A percentile compares a stretch with the other conserved stretches of the same genome.
phyloP scores from a whole-genome alignment of 306 rosid species.

The Mimosa bimucronata region DNA sequence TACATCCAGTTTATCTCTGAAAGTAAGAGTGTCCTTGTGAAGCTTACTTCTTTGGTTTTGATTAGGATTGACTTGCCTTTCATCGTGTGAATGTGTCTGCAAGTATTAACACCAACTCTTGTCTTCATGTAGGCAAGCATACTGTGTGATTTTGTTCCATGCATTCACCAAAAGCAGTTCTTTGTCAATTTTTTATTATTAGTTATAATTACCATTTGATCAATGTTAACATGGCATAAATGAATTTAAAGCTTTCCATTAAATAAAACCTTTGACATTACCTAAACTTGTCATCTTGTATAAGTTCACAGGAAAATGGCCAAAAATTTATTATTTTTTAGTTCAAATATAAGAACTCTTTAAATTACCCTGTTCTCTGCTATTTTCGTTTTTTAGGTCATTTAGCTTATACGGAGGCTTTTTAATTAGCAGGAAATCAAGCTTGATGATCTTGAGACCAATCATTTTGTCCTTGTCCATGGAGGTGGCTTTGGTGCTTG shows the following conservation, averaged over 20 bases:
- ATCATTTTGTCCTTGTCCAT: conserved; percentile 88
- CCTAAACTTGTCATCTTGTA: background rate
- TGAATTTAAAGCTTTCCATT: background rate
- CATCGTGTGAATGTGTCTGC: background rate
- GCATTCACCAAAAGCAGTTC: too few species aligned
- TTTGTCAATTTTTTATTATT: too few species aligned
- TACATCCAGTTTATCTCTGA: conserved; percentile 5
- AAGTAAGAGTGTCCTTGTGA: background rate
- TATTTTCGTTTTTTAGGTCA: conserved; percentile 22
- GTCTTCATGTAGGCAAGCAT: background rate
- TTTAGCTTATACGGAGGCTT: conserved; percentile 28
- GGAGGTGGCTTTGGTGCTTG: conserved; percentile 99
- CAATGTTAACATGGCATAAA: background rate
- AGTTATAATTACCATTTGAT: background rate
- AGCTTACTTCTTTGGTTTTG: background rate
- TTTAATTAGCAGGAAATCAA: conserved; percentile 64
- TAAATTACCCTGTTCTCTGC: background rate
- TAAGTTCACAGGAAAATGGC: background rate
- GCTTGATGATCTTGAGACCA: conserved; percentile 86
- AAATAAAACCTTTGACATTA: background rate
- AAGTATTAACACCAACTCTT: background rate
- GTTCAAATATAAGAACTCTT: conserved; percentile 24
- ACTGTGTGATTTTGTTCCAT: background rate
- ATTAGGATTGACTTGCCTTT: background rate
- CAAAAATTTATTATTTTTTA: background rate